Conservation (phyloP, 148 eudicot genomes). For the Fallopia convolvulus region DNA sequence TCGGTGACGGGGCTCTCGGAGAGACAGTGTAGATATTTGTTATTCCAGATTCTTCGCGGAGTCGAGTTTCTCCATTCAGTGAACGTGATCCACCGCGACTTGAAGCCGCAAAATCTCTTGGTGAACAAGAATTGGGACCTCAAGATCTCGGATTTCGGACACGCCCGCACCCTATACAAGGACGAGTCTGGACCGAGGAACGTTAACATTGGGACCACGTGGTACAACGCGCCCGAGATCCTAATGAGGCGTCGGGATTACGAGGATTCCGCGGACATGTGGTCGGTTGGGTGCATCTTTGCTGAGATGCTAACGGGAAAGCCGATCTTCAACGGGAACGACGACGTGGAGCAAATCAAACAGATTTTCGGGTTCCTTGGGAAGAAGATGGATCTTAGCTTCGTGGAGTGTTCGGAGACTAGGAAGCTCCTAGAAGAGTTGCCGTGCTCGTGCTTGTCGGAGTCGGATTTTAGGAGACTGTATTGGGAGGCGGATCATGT, state of each 20-base stretch:
- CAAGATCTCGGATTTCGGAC: too few species aligned
- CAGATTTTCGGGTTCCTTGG: conserved; percentile 23
- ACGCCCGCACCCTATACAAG: too few species aligned
- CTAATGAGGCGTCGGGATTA: background rate
- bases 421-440: conserved; percentile 9
- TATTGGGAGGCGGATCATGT: conserved; percentile 17
- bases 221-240: conserved; percentile 41
- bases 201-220: too few species aligned
- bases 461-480: background rate
- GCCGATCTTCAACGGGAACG: conserved; percentile 26
- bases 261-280: conserved; percentile 26
- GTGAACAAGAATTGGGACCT: too few species aligned
- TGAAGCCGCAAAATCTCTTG: too few species aligned
- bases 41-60: too few species aligned
- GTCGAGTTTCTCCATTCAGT: too few species aligned
- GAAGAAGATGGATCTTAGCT: conserved; percentile 11
- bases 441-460: background rate
- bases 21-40: too few species aligned
- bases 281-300: conserved; percentile 42
- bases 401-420: conserved; percentile 18
- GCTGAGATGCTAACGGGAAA: conserved; percentile 31
- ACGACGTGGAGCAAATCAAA: conserved; percentile 15
- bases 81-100: too few species aligned
- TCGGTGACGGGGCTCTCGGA: too few species aligned
- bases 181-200: too few species aligned